A percentile compares a stretch with the other conserved stretches of the same genome.
Conservation (phyloP, 2,329 filamentous ascomycete genomes). For the Epichloe gansuensis region DNA sequence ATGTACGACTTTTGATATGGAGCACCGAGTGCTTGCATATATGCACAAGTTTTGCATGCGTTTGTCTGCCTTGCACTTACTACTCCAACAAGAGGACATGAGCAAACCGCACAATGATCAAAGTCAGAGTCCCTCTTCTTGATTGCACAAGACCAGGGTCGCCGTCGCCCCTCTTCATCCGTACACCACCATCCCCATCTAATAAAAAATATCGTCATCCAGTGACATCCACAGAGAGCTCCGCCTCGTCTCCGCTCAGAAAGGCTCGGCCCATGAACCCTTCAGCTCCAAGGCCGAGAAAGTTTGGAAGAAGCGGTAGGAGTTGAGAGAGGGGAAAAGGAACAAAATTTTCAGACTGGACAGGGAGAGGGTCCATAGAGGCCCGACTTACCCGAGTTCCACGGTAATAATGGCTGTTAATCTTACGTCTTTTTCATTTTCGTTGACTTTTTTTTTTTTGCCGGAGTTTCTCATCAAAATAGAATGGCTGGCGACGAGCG, state of each 20-base stretch:
- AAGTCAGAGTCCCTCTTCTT: not conserved
- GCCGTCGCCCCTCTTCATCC: not conserved
- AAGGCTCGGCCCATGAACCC: not conserved
- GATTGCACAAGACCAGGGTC: no score
- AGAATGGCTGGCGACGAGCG: conserved; percentile 3
- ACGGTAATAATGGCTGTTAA: not conserved
- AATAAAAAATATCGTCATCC: conserved; percentile 3
- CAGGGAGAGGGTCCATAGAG: not conserved
- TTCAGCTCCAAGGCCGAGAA: not conserved
- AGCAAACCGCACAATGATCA: not conserved
- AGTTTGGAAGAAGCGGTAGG: not conserved
- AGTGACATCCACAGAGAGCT: conserved; percentile 1
- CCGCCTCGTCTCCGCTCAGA: conserved; percentile 3
- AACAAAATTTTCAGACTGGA: not conserved
- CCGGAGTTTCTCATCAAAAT: not conserved
- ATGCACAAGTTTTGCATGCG: not conserved
- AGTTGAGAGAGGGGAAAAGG: not conserved
- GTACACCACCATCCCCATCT: conserved; percentile 1
- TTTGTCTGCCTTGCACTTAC: no score
- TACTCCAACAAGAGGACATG: not conserved
- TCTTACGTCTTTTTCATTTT: not conserved
- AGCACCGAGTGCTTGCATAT: not conserved
- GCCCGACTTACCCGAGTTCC: not conserved
- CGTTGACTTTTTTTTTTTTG: not conserved
- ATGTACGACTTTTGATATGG: no score